These are phyloP conservation scores for Rutstroemia sp. DNA, from an alignment of 2,329 filamentous ascomycete genomes.

Conservation along the genomic window DNA sequence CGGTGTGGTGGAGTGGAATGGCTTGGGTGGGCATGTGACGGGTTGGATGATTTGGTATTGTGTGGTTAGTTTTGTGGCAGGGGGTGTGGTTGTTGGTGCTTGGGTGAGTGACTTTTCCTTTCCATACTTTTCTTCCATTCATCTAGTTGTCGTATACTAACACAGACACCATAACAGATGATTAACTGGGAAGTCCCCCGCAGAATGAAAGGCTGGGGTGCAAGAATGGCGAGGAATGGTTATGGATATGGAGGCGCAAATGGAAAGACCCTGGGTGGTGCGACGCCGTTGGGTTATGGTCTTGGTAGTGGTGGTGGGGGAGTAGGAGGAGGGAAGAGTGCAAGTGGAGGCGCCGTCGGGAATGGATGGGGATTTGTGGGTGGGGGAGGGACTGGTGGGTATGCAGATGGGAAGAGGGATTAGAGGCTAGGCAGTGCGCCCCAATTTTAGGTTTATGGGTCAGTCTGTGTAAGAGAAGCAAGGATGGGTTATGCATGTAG, in stretches of 20 bases:
- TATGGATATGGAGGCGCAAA: constrained; percentile 18
- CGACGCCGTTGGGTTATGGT: constrained; percentile 22
- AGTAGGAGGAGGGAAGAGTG: constrained; percentile 19
- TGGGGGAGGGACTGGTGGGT: no score
- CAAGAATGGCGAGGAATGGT: constrained; percentile 18
- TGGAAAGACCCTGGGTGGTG: constrained; percentile 17
- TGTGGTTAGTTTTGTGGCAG: constrained; percentile 50
- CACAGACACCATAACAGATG: constrained; percentile 30
- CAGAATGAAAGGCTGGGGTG: constrained; percentile 21
- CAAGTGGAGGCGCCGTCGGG: background rate
- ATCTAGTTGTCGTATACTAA: background rate
- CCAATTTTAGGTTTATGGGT: no score
- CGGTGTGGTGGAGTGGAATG: constrained; percentile 57
- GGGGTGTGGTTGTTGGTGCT: constrained; percentile 44
- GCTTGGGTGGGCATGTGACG: constrained; percentile 52
- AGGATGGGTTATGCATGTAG: no score
- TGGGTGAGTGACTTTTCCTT: constrained; percentile 31
- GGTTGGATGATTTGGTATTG: constrained; percentile 55
- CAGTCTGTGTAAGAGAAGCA: no score
- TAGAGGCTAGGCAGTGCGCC: no score
- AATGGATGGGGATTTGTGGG: no score
- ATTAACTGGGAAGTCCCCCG: constrained; percentile 52
- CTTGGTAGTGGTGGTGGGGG: constrained; percentile 17
- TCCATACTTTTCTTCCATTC: background rate
- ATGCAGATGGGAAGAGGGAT: no score